phyloP scores from a whole-genome alignment of 106 monocot species.

The Dendrobium catenatum region DNA sequence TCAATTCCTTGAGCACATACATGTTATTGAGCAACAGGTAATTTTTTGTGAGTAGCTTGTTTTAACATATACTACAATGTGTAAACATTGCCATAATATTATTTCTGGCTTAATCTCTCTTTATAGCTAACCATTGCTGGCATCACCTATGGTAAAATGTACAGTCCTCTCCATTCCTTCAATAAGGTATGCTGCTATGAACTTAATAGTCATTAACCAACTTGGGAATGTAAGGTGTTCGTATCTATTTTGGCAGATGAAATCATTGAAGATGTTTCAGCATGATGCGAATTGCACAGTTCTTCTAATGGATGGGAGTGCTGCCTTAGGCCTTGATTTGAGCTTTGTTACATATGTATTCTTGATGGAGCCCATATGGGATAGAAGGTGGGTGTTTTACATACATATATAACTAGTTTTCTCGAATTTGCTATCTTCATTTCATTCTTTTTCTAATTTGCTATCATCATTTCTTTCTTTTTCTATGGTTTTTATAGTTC shows the following conservation, averaged over 20 bases:
- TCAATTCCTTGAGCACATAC: constrained; percentile 97
- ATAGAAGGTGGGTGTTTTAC: constrained; percentile 56
- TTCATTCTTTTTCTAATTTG: not conserved
- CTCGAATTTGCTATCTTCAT: not conserved
- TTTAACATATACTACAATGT: not conserved
- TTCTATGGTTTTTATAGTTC: not conserved
- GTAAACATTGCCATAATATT: not conserved
- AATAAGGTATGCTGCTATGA: constrained; percentile 53
- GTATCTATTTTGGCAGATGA: constrained; percentile 42
- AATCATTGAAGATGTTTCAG: constrained; percentile 69
- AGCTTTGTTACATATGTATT: constrained; percentile 95
- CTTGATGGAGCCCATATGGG: constrained; percentile 99
- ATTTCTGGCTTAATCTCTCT: constrained; percentile 9
- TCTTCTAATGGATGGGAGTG: constrained; percentile 98
- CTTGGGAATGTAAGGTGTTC: not conserved
- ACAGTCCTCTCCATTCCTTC: constrained; percentile 75
- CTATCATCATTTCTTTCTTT: not conserved
- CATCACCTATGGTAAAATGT: constrained; percentile 74
- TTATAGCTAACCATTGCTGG: constrained; percentile 69
- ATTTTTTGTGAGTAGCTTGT: not conserved
- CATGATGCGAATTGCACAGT: constrained; percentile 68
- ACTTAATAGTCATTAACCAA: not conserved
- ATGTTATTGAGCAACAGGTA: constrained; percentile 98
- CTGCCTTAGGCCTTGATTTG: constrained; percentile 91
- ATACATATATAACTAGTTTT: not conserved